Evolutionary conservation across 176 grass and related monocot species (phyloP).

Genomic region (Stipa capillata): DNA sequence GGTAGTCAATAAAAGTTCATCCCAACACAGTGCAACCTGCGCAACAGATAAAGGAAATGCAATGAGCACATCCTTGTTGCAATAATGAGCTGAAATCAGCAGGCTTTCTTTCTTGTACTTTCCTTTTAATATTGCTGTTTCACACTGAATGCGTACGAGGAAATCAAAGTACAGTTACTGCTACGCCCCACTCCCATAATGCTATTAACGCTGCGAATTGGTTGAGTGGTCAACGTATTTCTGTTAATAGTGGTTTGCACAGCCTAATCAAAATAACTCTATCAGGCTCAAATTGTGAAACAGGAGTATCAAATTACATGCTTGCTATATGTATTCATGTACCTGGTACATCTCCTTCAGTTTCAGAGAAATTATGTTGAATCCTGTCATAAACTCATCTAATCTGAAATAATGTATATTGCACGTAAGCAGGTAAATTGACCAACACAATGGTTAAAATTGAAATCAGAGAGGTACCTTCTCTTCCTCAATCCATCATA

Average conservation of each 20-base stretch:
- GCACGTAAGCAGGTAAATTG: neutral
- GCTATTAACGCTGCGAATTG: neutral
- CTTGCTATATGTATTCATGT: neutral
- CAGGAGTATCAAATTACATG: neutral
- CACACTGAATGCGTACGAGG: neutral
- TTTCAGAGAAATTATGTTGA: slow-evolving; percentile 93
- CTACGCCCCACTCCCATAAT: neutral
- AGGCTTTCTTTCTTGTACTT: neutral
- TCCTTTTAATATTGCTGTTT: neutral
- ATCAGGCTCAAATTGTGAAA: neutral
- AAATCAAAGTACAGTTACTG: neutral
- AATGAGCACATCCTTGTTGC: neutral
- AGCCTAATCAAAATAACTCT: neutral
- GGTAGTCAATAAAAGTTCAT: neutral
- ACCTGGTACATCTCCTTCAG: slow-evolving; percentile 99
- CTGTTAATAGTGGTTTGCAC: neutral
- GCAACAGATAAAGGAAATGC: neutral
- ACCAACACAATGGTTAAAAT: neutral
- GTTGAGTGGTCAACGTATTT: neutral
- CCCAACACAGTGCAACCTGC: neutral
- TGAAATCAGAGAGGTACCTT: slow-evolving; percentile 27
- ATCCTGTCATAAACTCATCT: slow-evolving; percentile 97
- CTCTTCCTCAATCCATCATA: slow-evolving; percentile 85
- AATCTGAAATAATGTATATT: slow-evolving; percentile 50
- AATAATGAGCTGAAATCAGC: neutral